Percentiles rank a stretch among this genome's conserved stretches.
phyloP scores from a whole-genome alignment of 495 filamentous ascomycete species.

The Penicillium herquei region DNA sequence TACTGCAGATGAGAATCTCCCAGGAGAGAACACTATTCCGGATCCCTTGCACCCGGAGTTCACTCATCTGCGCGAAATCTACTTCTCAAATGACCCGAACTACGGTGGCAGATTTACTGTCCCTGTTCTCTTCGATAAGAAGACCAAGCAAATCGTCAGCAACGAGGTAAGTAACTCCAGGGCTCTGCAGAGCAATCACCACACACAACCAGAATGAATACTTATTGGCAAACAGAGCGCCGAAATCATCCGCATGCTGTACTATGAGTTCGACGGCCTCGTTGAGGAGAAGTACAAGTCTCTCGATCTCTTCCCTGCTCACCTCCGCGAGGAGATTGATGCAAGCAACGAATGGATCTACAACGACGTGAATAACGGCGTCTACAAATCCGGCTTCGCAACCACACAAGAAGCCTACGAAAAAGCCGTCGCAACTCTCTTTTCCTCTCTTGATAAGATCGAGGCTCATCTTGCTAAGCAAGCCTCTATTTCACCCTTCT shows the following conservation, averaged over 20 bases:
- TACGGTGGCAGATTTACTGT: slow-evolving; percentile 63
- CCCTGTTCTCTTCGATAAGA: slow-evolving; percentile 62
- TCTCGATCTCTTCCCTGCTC: slow-evolving; percentile 61
- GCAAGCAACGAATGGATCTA: slow-evolving; percentile 79
- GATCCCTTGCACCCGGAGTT: slow-evolving; percentile 52
- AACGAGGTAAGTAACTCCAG: slow-evolving; percentile 47
- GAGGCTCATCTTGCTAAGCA: slow-evolving; percentile 63
- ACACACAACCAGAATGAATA: neutral
- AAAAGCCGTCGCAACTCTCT: slow-evolving; percentile 62
- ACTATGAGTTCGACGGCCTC: slow-evolving; percentile 71
- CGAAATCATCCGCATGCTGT: slow-evolving; percentile 69
- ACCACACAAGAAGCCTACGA: slow-evolving; percentile 79
- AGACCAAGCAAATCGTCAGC: slow-evolving; percentile 55
- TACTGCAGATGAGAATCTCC: slow-evolving; percentile 60
- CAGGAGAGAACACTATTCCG: slow-evolving; percentile 53
- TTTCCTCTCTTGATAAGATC: slow-evolving; percentile 66
- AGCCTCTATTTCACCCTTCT: slow-evolving; percentile 52
- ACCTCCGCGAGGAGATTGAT: slow-evolving; percentile 65
- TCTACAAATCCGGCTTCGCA: slow-evolving; percentile 75
- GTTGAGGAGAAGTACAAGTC: slow-evolving; percentile 55
- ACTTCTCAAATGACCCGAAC: slow-evolving; percentile 57
- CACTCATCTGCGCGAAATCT: slow-evolving; percentile 59
- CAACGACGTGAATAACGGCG: slow-evolving; percentile 81
- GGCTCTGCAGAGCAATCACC: neutral
- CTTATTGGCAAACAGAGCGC: slow-evolving; percentile 29